Evolutionary conservation across 441 rosid species (phyloP).

Genomic region (Pelargonium australe): DNA sequence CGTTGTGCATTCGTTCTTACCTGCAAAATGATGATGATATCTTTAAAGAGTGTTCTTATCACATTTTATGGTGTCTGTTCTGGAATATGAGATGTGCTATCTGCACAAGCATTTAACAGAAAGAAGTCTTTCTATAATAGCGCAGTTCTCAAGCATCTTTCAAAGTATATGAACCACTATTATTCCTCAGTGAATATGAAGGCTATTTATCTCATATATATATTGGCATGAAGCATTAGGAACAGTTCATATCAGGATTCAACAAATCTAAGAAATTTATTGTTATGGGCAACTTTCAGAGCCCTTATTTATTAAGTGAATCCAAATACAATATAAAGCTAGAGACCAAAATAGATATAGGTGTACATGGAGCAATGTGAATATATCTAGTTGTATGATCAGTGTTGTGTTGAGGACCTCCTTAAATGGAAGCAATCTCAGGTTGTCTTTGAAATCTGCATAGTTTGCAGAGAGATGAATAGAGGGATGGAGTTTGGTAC

Average conservation of each 20-base stretch:
- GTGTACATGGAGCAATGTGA: not conserved
- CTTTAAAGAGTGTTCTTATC: not conserved
- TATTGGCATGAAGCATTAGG: not conserved
- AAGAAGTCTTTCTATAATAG: not conserved
- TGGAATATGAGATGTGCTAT: too few relatives aligned
- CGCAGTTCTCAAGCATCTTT: too few relatives aligned
- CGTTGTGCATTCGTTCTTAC: not conserved
- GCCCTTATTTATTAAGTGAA: constrained; percentile 20
- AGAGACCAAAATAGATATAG: constrained; percentile 2
- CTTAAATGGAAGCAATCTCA: constrained; percentile 30
- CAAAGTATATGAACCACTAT: too few relatives aligned
- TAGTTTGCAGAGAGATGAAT: constrained; percentile 50
- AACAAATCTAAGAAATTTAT: not conserved
- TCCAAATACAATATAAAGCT: not conserved
- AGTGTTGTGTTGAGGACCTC: constrained; percentile 22
- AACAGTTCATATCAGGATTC: constrained; percentile 1
- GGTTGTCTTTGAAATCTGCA: constrained; percentile 55
- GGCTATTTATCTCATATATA: too few relatives aligned
- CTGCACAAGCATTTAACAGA: not conserved
- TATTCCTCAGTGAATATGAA: too few relatives aligned
- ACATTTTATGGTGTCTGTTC: not conserved
- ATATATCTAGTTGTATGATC: constrained; percentile 10
- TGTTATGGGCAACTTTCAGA: constrained; percentile 13
- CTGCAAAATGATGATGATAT: not conserved
- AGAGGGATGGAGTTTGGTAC: constrained; percentile 60